A percentile compares a stretch with the other conserved stretches of the same genome.
These are phyloP conservation scores for Boletus hoseneyae DNA, from an alignment of 1,284 basidiomycete species.

Conservation along the genomic window DNA sequence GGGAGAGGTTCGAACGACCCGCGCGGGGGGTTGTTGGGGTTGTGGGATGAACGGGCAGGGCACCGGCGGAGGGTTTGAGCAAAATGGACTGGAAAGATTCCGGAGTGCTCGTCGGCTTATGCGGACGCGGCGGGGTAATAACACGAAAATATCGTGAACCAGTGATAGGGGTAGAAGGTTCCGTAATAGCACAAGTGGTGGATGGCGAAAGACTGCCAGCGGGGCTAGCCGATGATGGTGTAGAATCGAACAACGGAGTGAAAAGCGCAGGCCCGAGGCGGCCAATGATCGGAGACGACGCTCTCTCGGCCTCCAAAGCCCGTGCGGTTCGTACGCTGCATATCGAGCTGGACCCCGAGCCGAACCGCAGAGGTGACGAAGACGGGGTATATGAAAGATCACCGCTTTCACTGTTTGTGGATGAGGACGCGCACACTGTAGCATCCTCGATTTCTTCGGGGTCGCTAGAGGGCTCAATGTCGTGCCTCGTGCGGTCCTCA, in stretches of 20 bases:
- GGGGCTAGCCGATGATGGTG: neutral
- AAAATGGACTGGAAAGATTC: constrained; percentile 32
- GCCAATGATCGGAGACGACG: constrained; percentile 25
- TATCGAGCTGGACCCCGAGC: constrained; percentile 6
- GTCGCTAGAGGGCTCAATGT: constrained; percentile 23
- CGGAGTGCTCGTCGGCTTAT: constrained; percentile 31
- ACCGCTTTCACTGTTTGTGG: constrained; percentile 2
- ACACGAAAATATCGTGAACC: constrained; percentile 17
- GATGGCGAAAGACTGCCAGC: constrained; percentile 9
- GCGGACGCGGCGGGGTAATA: constrained; percentile 31
- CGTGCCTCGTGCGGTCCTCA: neutral
- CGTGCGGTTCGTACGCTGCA: constrained; percentile 5
- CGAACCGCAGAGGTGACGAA: constrained; percentile 11
- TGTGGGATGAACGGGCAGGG: constrained; percentile 23
- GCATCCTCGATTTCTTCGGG: constrained; percentile 25
- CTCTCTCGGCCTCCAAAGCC: neutral
- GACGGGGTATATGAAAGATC: constrained; percentile 8
- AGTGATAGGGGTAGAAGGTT: constrained; percentile 26
- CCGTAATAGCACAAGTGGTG: neutral
- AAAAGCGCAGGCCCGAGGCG: constrained; percentile 31
- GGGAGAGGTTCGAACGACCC: constrained; percentile 20
- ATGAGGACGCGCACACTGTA: constrained; percentile 6
- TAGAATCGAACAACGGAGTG: constrained; percentile 3
- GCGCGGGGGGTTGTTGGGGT: constrained; percentile 30
- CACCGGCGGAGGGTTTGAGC: constrained; percentile 30